These are phyloP conservation scores for Salvia miltiorrhiza DNA, from an alignment of 257 asterid species.

Conservation along the genomic window DNA sequence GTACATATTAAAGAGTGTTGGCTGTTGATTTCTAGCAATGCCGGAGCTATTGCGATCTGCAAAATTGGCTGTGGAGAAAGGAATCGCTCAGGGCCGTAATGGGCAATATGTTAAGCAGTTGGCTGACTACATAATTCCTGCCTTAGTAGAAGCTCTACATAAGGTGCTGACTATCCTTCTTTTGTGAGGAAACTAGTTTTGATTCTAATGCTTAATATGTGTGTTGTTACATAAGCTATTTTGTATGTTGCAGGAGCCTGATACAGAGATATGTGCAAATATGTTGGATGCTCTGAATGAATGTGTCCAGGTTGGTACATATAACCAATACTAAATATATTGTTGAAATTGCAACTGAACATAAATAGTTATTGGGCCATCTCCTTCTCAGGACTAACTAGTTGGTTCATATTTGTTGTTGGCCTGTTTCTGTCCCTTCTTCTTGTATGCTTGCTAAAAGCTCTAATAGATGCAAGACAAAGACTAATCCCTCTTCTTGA, in stretches of 20 bases:
- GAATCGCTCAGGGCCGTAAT: constrained; percentile 82
- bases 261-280: constrained; percentile 81
- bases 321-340: not conserved
- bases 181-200: not conserved
- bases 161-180: constrained; percentile 58
- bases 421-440: not conserved
- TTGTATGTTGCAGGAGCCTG: constrained; percentile 73
- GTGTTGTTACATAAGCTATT: constrained; percentile 23
- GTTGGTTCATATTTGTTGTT: not conserved
- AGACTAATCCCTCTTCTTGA: not conserved
- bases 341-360: not conserved
- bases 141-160: constrained; percentile 79
- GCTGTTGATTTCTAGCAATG: constrained; percentile 63
- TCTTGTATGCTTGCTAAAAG: not conserved
- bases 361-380: not conserved
- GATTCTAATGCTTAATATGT: constrained; percentile 10
- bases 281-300: constrained; percentile 92
- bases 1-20: constrained; percentile 13
- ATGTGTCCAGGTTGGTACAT: constrained; percentile 71
- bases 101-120: constrained; percentile 75
- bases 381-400: not conserved
- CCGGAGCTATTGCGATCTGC: constrained; percentile 94
- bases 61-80: constrained; percentile 90
- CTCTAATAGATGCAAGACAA: not conserved
- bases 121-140: constrained; percentile 69